phyloP scores from a whole-genome alignment of 371 early-diverging fungal species.

The Aphelidium insulamus region DNA sequence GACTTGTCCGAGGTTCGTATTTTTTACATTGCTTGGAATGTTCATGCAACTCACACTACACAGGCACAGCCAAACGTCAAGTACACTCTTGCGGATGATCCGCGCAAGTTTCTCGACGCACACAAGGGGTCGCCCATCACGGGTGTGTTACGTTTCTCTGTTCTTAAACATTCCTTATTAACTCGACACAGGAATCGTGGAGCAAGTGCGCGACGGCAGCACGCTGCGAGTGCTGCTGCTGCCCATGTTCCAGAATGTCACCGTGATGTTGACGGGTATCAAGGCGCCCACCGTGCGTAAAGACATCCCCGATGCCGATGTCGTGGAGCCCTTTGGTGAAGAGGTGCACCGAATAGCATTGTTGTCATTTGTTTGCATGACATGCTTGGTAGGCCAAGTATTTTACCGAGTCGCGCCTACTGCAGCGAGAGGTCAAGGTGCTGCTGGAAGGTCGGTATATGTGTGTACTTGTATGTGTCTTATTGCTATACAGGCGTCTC shows the following conservation, averaged over 20 bases:
- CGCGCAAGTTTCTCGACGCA: slow-evolving; percentile 44
- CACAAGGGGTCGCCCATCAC: slow-evolving; percentile 55
- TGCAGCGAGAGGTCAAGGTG: slow-evolving; percentile 74
- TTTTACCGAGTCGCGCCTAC: slow-evolving; percentile 68
- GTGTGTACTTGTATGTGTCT: slow-evolving; percentile 8
- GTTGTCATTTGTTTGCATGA: too few relatives aligned
- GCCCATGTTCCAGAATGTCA: slow-evolving; percentile 40
- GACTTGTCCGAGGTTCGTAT: slow-evolving; percentile 21
- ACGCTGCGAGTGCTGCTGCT: slow-evolving; percentile 52
- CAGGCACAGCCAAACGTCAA: neutral
- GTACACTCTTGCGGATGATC: slow-evolving; percentile 34
- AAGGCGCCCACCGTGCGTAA: slow-evolving; percentile 61
- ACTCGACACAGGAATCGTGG: slow-evolving; percentile 39
- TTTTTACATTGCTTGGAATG: neutral
- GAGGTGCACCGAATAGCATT: too few relatives aligned
- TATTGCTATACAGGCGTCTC: slow-evolving; percentile 23
- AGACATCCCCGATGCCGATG: slow-evolving; percentile 40
- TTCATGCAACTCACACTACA: neutral
- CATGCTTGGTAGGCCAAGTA: slow-evolving; percentile 27
- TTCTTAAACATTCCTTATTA: neutral
- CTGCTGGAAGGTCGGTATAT: slow-evolving; percentile 33
- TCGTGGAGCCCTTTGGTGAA: slow-evolving; percentile 74
- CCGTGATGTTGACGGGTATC: slow-evolving; percentile 61
- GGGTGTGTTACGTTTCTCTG: slow-evolving; percentile 22
- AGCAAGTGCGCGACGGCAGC: slow-evolving; percentile 81